phyloP scores from a whole-genome alignment of 2,329 filamentous ascomycete genomes.

The Diaporthe sp. region DNA sequence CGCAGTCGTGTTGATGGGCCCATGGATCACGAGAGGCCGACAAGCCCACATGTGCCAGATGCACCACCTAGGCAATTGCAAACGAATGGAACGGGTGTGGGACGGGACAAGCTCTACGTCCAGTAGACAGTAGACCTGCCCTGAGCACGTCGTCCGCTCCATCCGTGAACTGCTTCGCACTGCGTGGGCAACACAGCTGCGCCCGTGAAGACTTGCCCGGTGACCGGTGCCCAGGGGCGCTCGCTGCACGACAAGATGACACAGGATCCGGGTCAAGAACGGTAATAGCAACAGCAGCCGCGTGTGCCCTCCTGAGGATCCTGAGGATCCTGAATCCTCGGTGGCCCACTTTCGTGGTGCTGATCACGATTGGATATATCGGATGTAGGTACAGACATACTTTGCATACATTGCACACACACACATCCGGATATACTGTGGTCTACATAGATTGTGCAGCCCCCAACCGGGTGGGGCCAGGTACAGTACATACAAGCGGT shows the following conservation, averaged over 20 bases:
- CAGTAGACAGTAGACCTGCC: background rate
- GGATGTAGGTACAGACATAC: background rate
- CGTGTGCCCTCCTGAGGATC: slow-evolving; percentile 18
- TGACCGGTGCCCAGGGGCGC: background rate
- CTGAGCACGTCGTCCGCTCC: background rate
- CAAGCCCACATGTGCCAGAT: background rate
- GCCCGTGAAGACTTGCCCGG: too few relatives aligned
- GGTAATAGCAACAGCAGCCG: slow-evolving; percentile 20
- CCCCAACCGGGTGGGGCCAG: background rate
- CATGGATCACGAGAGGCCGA: slow-evolving; percentile 11
- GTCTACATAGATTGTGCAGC: background rate
- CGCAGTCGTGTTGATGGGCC: slow-evolving; percentile 1
- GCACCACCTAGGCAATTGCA: slow-evolving; percentile 12
- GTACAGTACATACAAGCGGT: background rate
- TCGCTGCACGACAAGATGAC: background rate
- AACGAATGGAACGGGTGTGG: background rate
- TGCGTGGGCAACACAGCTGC: background rate
- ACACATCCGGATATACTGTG: background rate
- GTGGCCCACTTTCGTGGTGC: background rate
- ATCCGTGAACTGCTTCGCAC: background rate
- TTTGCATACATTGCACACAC: background rate
- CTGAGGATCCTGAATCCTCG: slow-evolving; percentile 25
- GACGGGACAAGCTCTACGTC: background rate
- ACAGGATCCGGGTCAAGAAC: slow-evolving; percentile 6
- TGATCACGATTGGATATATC: slow-evolving; percentile 1